Conservation (phyloP, 2,329 filamentous ascomycete genomes). For the Ambrosiella cleistominuta region DNA sequence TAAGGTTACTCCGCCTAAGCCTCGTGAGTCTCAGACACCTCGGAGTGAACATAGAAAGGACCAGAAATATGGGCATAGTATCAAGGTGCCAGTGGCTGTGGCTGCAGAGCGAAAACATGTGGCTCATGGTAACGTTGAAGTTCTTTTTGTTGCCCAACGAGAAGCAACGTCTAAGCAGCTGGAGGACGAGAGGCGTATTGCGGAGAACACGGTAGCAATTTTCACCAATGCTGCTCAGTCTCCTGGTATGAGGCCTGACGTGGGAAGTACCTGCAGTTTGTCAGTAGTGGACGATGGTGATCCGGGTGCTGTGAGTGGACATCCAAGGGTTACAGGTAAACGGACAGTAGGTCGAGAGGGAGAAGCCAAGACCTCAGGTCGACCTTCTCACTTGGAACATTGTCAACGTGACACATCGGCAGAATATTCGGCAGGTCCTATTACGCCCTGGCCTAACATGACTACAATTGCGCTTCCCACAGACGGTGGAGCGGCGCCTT, state of each 20-base stretch:
- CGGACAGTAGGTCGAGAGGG: background rate
- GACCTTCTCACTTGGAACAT: too few relatives aligned
- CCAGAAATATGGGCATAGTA: background rate
- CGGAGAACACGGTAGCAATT: background rate
- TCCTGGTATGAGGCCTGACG: background rate
- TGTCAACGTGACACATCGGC: too few relatives aligned
- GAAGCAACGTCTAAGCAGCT: background rate
- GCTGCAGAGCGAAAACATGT: background rate
- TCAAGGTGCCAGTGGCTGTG: background rate
- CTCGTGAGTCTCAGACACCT: background rate
- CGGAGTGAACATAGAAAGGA: background rate
- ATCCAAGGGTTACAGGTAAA: background rate
- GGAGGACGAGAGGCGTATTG: background rate
- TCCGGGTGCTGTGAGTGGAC: background rate
- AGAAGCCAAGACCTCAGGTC: background rate
- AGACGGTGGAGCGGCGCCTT: too few relatives aligned
- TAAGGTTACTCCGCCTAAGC: background rate
- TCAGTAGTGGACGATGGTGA: background rate
- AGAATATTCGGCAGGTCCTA: too few relatives aligned
- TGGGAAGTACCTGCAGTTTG: background rate
- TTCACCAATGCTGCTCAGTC: conserved; percentile 1
- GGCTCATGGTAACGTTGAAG: background rate
- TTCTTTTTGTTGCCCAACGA: background rate
- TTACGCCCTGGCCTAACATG: too few relatives aligned
- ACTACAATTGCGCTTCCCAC: too few relatives aligned